Conservation (phyloP, 345 rosid genomes). For the Psidium guajava region DNA sequence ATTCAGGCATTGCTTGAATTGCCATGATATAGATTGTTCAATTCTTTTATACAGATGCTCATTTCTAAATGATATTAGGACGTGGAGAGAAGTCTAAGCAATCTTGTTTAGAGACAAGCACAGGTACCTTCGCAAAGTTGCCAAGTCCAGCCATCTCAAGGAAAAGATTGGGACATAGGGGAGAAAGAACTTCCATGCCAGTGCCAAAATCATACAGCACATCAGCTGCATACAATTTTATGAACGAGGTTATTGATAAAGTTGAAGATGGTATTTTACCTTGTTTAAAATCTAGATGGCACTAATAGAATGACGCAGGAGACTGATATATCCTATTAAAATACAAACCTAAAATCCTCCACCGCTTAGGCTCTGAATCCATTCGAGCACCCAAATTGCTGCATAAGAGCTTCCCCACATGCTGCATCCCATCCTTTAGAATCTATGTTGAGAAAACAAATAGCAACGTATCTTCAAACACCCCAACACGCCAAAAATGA, state of each 20-base stretch:
- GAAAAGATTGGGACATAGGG: constrained; percentile 79
- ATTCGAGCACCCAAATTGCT: constrained; percentile 94
- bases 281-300: background rate
- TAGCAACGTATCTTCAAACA: background rate
- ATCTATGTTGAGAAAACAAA: constrained; percentile 37
- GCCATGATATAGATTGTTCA: background rate
- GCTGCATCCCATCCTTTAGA: constrained; percentile 96
- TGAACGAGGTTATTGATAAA: constrained; percentile 2
- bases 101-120: background rate
- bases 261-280: background rate
- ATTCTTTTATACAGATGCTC: background rate
- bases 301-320: background rate
- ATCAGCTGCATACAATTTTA: constrained; percentile 48
- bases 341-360: constrained; percentile 76
- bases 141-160: constrained; percentile 97
- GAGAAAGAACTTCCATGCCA: constrained; percentile 87
- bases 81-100: background rate
- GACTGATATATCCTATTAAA: background rate
- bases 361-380: constrained; percentile 93
- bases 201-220: constrained; percentile 86
- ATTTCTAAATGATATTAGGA: background rate
- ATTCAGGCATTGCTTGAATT: background rate
- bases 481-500: background rate
- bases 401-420: constrained; percentile 80
- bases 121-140: constrained; percentile 73